phyloP scores from a whole-genome alignment of 441 rosid species.

The Syzygium syzygioides region DNA sequence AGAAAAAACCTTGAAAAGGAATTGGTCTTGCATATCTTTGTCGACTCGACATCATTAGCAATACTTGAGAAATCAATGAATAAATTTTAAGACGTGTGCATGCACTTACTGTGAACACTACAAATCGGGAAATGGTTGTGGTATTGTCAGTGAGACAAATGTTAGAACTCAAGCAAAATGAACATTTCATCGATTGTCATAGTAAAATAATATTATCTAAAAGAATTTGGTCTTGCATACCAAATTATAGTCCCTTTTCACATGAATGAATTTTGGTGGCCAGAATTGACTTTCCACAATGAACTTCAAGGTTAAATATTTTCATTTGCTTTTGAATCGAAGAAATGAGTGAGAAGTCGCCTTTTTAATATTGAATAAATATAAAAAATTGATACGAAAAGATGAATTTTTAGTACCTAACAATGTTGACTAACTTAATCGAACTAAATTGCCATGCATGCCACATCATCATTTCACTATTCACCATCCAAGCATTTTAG shows the following conservation, averaged over 20 bases:
- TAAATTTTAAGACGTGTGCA: not conserved
- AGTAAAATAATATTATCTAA: too few species aligned
- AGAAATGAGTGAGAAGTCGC: not conserved
- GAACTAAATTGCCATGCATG: not conserved
- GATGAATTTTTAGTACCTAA: not conserved
- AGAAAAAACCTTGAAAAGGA: too few species aligned
- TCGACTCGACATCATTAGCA: not conserved
- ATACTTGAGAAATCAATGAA: not conserved
- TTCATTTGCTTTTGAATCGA: not conserved
- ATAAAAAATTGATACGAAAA: not conserved
- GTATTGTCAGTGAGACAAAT: not conserved
- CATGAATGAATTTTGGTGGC: not conserved
- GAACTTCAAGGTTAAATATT: too few species aligned
- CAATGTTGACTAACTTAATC: not conserved
- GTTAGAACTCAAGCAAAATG: not conserved
- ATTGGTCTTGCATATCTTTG: too few species aligned
- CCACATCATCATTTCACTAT: too few species aligned
- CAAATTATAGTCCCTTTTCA: not conserved
- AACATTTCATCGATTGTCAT: not conserved
- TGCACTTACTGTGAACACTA: not conserved
- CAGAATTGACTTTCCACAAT: not conserved
- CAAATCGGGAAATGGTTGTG: not conserved
- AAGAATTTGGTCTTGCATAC: not conserved
- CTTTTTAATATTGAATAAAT: not conserved
- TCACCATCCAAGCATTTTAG: too few species aligned